phyloP scores from a whole-genome alignment of 1,284 basidiomycete species.

The Termitomyces sp. region DNA sequence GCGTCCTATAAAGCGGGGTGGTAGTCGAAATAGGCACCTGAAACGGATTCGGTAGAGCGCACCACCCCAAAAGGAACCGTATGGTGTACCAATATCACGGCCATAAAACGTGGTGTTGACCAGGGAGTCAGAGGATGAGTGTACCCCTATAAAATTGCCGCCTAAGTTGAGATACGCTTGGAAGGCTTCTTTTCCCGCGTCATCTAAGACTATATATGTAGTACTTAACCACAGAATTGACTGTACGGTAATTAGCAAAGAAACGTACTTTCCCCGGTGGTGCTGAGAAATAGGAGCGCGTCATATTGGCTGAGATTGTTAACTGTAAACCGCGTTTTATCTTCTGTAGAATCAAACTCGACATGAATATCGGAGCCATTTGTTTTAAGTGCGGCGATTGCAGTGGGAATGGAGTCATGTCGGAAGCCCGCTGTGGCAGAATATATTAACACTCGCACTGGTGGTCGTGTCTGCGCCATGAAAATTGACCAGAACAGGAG shows the following conservation, averaged over 20 bases:
- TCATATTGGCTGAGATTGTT: slow-evolving; percentile 54
- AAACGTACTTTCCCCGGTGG: slow-evolving; percentile 55
- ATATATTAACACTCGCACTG: slow-evolving; percentile 44
- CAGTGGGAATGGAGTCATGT: slow-evolving; percentile 76
- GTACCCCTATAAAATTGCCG: slow-evolving; percentile 66
- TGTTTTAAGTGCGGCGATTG: slow-evolving; percentile 38
- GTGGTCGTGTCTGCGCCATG: slow-evolving; percentile 11
- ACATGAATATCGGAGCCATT: slow-evolving; percentile 39
- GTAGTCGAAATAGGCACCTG: slow-evolving; percentile 71
- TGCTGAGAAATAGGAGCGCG: slow-evolving; percentile 66
- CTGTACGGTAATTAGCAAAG: not conserved
- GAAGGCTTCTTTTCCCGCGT: slow-evolving; percentile 54
- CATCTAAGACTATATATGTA: slow-evolving; percentile 45
- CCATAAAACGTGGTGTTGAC: slow-evolving; percentile 63
- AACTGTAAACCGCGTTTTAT: slow-evolving; percentile 53
- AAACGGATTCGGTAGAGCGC: not conserved
- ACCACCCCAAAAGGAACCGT: not conserved
- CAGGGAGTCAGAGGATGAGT: slow-evolving; percentile 67
- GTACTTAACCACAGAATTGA: not conserved
- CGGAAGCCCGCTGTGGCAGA: slow-evolving; percentile 50
- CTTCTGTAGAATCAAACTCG: slow-evolving; percentile 64
- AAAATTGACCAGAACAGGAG: not conserved
- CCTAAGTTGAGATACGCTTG: slow-evolving; percentile 63
- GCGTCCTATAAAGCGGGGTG: slow-evolving; percentile 65
- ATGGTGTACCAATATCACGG: slow-evolving; percentile 30